Base-by-base conservation (phyloP, 2,329 filamentous ascomycete species). In the Alternaria incomplexa region DNA sequence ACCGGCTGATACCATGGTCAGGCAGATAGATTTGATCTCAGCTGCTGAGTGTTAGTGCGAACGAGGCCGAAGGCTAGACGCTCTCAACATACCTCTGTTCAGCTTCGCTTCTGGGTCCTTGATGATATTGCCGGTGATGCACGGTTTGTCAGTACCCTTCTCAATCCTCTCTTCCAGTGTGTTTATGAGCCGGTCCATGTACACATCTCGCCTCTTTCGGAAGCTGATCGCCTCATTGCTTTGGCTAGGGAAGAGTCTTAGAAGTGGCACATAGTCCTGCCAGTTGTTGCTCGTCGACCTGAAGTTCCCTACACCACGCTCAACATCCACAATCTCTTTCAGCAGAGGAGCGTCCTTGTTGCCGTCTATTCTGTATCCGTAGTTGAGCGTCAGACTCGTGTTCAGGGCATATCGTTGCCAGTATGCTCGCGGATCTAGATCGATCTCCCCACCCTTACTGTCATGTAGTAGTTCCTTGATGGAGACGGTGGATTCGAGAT, bases 1-100 rank as follows among this genome's bases (percentile, higher is more conserved):
- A 17, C 92, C 92, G 0, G 91, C 92, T 1, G 90, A 91, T 0
- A 95, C 90, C 87, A 95, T 93, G 23, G 91, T 93, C 23, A 96
- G 80, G 75, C 92, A 93, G 69, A 96, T 93, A 3, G 90, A 92
- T 79, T 91, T 93, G 53, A 94, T 85, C 77, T 94, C 92, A 12
- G 87, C 90, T 91, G 57, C 75, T 5, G 12, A 3, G n/a, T 22
- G 61, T 73, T 47, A 72, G 66, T 56, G 6, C 15, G 28, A 36
- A 20, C 13, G 5, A 28, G 20, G 20, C 20, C 20, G 20, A 20
- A 20, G 20, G 20, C 20, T 20, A 20, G 20, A 20, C 20, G 20
- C 20, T 32, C 6, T 36, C 6, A 26, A 20, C 79, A 66, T 74
- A 89, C 88, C 87, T 66, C 88, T 85, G 65, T 91, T 90, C 56